Percentiles rank a stretch among this genome's conserved stretches.
Evolutionary conservation across 345 rosid species (phyloP).

Genomic region (Populus davidiana): DNA sequence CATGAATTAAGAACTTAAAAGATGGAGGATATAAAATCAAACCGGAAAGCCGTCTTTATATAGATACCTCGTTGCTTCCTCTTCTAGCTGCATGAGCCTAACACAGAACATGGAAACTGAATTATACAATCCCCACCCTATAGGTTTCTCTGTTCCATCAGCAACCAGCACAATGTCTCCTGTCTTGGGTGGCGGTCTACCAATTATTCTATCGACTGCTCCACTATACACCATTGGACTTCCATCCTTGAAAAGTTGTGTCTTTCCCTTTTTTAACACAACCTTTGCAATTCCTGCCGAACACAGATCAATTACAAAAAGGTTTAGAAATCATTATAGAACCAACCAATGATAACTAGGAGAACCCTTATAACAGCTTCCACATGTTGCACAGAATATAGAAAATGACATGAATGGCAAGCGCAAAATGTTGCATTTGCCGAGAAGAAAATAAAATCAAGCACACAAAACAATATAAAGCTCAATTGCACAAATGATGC

Average conservation of each 20-base stretch:
- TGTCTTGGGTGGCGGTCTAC: constrained; percentile 74
- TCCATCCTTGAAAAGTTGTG: constrained; percentile 84
- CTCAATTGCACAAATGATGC: neutral
- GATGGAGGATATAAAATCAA: constrained; percentile 4
- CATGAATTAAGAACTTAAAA: constrained; percentile 8
- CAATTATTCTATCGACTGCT: constrained; percentile 80
- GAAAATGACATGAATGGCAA: neutral
- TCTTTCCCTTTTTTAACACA: constrained; percentile 85
- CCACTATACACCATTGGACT: constrained; percentile 93
- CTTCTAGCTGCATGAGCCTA: constrained; percentile 91
- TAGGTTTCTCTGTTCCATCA: constrained; percentile 75
- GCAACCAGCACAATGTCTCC: constrained; percentile 88
- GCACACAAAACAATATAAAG: neutral
- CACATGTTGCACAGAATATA: neutral
- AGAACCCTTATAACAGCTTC: neutral
- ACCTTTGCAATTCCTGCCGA: constrained; percentile 67
- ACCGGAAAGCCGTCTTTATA: neutral
- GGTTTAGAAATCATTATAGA: neutral
- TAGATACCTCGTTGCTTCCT: constrained; percentile 60
- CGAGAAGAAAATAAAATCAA: neutral
- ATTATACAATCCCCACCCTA: constrained; percentile 85
- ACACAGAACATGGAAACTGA: constrained; percentile 85
- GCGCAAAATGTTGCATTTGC: neutral
- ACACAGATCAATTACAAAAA: neutral
- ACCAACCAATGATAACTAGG: neutral